Conservation (phyloP, 2,329 filamentous ascomycete genomes). For the Cladophialophora carrionii region DNA sequence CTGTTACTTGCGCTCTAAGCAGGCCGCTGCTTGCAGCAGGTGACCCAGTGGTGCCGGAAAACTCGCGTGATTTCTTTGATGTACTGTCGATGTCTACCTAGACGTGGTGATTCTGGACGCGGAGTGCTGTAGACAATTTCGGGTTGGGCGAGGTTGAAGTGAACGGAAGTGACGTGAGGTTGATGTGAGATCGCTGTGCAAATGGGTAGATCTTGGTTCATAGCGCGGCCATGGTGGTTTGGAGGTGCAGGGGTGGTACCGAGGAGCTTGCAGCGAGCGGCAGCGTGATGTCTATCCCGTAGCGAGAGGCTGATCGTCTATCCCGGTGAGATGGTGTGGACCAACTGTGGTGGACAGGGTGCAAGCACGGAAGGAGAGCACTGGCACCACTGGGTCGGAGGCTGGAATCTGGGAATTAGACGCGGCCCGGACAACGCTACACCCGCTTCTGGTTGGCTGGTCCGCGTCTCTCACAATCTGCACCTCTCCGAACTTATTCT, state of each 20-base stretch:
- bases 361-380: slow-evolving; percentile 13
- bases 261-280: slow-evolving; percentile 4
- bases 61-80: not conserved
- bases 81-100: not conserved
- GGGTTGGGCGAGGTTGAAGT: slow-evolving; percentile 8
- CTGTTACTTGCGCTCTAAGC: not conserved
- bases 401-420: slow-evolving; percentile 11
- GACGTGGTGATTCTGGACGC: not conserved
- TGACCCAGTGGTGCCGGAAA: not conserved
- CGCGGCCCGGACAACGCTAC: slow-evolving; percentile 15
- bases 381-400: not conserved
- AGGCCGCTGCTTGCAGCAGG: not conserved
- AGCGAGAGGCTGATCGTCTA: not conserved
- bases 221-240: slow-evolving; percentile 6
- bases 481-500: slow-evolving; percentile 11
- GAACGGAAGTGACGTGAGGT: slow-evolving; percentile 17
- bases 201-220: slow-evolving; percentile 11
- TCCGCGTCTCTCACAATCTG: slow-evolving; percentile 14
- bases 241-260: slow-evolving; percentile 3
- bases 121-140: not conserved
- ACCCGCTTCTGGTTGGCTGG: slow-evolving; percentile 14
- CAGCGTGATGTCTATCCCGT: not conserved
- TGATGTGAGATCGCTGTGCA: not conserved
- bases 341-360: not conserved
- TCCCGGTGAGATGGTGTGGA: slow-evolving; percentile 1